Evolutionary conservation across 1,284 basidiomycete genomes (phyloP), one percentile per base, ranked within the genome.

Genomic region (Ceratobasidium sp.): DNA sequence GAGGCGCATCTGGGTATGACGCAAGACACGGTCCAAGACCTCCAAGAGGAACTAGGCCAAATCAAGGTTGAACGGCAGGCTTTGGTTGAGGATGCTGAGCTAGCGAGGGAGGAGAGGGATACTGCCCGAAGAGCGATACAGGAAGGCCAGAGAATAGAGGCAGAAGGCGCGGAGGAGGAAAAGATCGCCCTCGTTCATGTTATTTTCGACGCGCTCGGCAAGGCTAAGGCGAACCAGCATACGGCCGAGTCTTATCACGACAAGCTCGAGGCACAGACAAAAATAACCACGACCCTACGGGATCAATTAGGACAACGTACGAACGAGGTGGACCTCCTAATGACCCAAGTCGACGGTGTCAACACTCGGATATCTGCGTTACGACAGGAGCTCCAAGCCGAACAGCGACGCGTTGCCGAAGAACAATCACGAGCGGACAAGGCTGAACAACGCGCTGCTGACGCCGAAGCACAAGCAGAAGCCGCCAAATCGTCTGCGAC

Each of bases 41-140:
- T 75, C 4, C 62, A 65, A 46, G 56, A 66, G 20, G 79, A 80
- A 52, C 50, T 79, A 33, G 71, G 66, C 33, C 70, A 57, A 26
- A 44, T 59, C 17, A 38, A 64, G 56, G 50, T 68, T 7, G 76
- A 79, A 64, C 68, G 68, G 10, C 48, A 66, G 52, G 61, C 57
- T 9, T 23, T 79, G 65, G 50, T 80, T 5, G 79, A 78, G 48
- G 79, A 80, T 74, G 75, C 74, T 20, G 69, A 26, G 13, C 52
- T 62, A 12, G 79, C 78, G 9, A 75, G 78, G 46, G 78, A 77
- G 26, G 78, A 77, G 65, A 38, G 79, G 23, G 79, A 80, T 26
- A 42, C 56, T 23, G 79, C 77, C 13, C 42, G 71, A 46, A 61
- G 46, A 33, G 48, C 71, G 10, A 46, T 74, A 46, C 57, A 44